Base-by-base conservation (phyloP, 495 filamentous ascomycete genomes). In the Penicillium cataractarum region DNA sequence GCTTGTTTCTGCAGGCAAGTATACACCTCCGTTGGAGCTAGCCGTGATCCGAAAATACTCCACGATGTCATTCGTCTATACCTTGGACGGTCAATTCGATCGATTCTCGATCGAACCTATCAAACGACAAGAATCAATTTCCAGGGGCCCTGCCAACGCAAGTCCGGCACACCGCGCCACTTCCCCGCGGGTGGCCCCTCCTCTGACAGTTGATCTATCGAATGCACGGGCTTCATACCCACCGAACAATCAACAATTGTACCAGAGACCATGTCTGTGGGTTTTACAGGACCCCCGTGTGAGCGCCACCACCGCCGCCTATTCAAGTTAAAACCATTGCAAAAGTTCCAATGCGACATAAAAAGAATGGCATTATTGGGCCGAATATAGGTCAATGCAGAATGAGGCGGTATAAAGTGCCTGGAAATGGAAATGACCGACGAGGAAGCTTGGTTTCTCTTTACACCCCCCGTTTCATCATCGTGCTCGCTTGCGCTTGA, bases 171-270 rank as follows among this genome's bases (percentile, higher is more conserved):
- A 29, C 22, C 37, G 15, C 21, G 27, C 33, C 27, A 40, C 37
- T 57, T 42, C 21, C 21, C 55, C 55, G 35, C 55, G 35, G 35
- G 35, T 44, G 21, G 21, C 44, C 37, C 55, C 22, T 44, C 37
- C n/a, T n/a, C 27, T 57, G 55, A 57, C 55, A 44, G 22, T 57
- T 57, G 55, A 57, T 33, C 22, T 44, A 37, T 57, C 35, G 55
- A 57, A 42, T 57, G 22, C 55, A 40, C 55, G 35, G 33, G 15
- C 35, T 7, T 2, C 2, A 13, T 44, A 32, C 21, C 54, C 21
- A n/a, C 19, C 4, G 27, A 31, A 15, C 50, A 27, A 32, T 10
- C 4, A 22, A 29, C 50, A 33, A 53, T 19, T 32, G 24, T 53
- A 31, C 50, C 50, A 53, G 26, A 26, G 22, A 29, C 26, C 26